Conservation (phyloP, 805 yeast genomes). For the Ogataea glucozyma region DNA sequence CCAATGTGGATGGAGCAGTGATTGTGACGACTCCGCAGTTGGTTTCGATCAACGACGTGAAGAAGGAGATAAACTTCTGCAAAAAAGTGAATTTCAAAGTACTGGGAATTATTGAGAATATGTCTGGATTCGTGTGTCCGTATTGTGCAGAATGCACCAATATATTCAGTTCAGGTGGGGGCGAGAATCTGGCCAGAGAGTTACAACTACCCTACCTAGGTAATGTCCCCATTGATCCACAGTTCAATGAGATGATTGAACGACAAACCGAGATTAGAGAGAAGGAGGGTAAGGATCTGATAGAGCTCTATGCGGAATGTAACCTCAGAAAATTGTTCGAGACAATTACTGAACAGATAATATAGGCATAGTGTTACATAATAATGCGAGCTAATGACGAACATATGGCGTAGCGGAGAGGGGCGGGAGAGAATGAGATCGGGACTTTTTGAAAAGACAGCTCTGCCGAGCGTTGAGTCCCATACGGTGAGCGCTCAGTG, state of each 20-base stretch:
- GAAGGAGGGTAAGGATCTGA: slow-evolving; percentile 36
- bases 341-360: slow-evolving; percentile 41
- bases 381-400: no score
- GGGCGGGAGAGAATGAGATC: no score
- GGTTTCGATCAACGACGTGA: slow-evolving; percentile 91
- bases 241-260: slow-evolving; percentile 87
- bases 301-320: slow-evolving; percentile 39
- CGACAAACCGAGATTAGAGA: slow-evolving; percentile 64
- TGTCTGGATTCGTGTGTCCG: slow-evolving; percentile 97
- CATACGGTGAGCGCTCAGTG: no score
- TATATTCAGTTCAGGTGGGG: slow-evolving; percentile 94
- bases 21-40: slow-evolving; percentile 96
- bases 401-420: no score
- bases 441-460: no score
- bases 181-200: slow-evolving; percentile 64
- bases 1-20: slow-evolving; percentile 85
- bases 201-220: slow-evolving; percentile 73
- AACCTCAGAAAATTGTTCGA: slow-evolving; percentile 46
- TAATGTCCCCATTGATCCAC: slow-evolving; percentile 89
- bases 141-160: slow-evolving; percentile 89
- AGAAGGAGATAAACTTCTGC: slow-evolving; percentile 92
- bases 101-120: slow-evolving; percentile 89
- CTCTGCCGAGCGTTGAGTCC: no score
- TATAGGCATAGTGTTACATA: slow-evolving; percentile 6
- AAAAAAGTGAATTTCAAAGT: slow-evolving; percentile 76